Evolutionary conservation across 164 flowering plant species (phyloP).

Genomic region (Vitis rotundifolia): DNA sequence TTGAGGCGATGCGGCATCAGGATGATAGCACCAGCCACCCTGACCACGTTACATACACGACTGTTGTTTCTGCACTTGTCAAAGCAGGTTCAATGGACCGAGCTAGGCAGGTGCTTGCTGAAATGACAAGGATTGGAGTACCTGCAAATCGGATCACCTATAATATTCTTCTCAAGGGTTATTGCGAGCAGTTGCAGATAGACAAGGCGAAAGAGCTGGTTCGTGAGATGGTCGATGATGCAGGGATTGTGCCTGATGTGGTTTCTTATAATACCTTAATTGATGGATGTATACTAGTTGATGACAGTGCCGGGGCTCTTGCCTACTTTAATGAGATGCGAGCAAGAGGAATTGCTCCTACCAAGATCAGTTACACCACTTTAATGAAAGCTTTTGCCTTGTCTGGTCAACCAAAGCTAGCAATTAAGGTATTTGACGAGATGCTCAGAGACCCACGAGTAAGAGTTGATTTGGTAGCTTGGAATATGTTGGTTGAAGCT

Average conservation of each 20-base stretch:
- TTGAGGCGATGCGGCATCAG: slow-evolving; percentile 88
- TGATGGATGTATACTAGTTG: slow-evolving; percentile 82
- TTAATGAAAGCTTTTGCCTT: slow-evolving; percentile 90
- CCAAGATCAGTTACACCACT: slow-evolving; percentile 95
- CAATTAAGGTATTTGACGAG: slow-evolving; percentile 78
- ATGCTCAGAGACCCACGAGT: slow-evolving; percentile 83
- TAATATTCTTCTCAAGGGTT: slow-evolving; percentile 91
- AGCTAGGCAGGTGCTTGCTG: slow-evolving; percentile 78
- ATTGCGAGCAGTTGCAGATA: slow-evolving; percentile 78
- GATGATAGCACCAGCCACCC: slow-evolving; percentile 70
- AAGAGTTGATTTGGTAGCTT: slow-evolving; percentile 80
- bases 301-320: slow-evolving; percentile 86
- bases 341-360: slow-evolving; percentile 69
- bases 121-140: slow-evolving; percentile 70
- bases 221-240: slow-evolving; percentile 61
- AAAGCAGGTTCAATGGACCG: slow-evolving; percentile 77
- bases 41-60: slow-evolving; percentile 88
- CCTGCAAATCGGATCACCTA: slow-evolving; percentile 90
- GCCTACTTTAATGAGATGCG: slow-evolving; percentile 90
- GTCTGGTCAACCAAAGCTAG: slow-evolving; percentile 87
- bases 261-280: slow-evolving; percentile 89
- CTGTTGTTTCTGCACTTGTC: slow-evolving; percentile 84
- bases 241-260: slow-evolving; percentile 75
- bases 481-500: slow-evolving; percentile 95
- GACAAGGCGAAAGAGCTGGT: slow-evolving; percentile 73